These are phyloP conservation scores for Termitomyces sp. DNA, from an alignment of 1,284 basidiomycete genomes.

Conservation along the genomic window DNA sequence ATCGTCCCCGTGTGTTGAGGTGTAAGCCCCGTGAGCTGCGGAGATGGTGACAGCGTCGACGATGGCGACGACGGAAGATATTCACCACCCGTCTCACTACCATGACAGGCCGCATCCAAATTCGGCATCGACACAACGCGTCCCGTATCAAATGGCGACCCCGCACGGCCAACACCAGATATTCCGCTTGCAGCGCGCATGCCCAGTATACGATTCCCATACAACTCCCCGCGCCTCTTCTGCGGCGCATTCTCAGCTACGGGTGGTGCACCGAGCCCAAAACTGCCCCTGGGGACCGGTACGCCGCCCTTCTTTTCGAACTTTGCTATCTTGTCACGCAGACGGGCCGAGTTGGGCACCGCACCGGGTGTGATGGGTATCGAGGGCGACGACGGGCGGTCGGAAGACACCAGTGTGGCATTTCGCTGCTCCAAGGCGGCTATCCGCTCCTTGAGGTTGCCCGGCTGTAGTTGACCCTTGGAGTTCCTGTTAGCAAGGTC, in stretches of 20 bases:
- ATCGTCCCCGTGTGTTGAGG: slow-evolving; percentile 12
- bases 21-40: slow-evolving; percentile 2
- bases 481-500: slow-evolving; percentile 27
- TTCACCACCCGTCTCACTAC: slow-evolving; percentile 12
- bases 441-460: slow-evolving; percentile 71
- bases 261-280: slow-evolving; percentile 63
- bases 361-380: slow-evolving; percentile 15
- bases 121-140: slow-evolving; percentile 17
- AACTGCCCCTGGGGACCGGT: slow-evolving; percentile 68
- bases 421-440: slow-evolving; percentile 66
- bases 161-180: slow-evolving; percentile 19
- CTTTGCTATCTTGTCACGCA: slow-evolving; percentile 70
- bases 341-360: slow-evolving; percentile 30
- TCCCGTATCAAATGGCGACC: slow-evolving; percentile 19
- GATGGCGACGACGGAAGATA: slow-evolving; percentile 25
- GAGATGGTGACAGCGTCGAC: slow-evolving; percentile 19
- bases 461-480: slow-evolving; percentile 39
- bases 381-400: slow-evolving; percentile 25
- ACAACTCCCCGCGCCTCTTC: slow-evolving; percentile 56
- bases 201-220: slow-evolving; percentile 63
- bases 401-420: slow-evolving; percentile 24
- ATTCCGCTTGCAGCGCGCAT: slow-evolving; percentile 31
- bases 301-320: slow-evolving; percentile 73
- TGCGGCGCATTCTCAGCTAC: slow-evolving; percentile 37
- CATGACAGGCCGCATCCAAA: slow-evolving; percentile 8